Percentiles rank a stretch among this genome's conserved stretches.
These are phyloP conservation scores for Fraxinus quadrangulata DNA, from an alignment of 257 asterid genomes.

Conservation along the genomic window DNA sequence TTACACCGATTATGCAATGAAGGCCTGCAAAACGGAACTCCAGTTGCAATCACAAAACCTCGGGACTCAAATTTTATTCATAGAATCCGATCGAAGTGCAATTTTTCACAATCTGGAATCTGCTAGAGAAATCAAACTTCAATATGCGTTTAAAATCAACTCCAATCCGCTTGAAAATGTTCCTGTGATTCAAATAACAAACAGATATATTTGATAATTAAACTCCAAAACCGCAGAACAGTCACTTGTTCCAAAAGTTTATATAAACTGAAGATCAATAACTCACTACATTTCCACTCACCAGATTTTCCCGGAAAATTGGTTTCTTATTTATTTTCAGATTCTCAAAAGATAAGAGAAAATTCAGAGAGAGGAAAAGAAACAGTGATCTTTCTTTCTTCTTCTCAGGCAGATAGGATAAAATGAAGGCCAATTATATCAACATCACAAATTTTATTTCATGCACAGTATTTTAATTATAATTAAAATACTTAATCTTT, in stretches of 20 bases:
- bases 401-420: too few relatives aligned
- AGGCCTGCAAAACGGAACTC: conserved; percentile 3
- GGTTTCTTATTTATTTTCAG: neutral
- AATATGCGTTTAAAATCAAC: conserved; percentile 19
- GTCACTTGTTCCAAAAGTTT: neutral
- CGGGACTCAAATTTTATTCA: conserved; percentile 17
- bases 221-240: conserved; percentile 18
- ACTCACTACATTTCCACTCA: conserved; percentile 45
- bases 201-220: neutral
- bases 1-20: neutral
- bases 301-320: conserved; percentile 20
- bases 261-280: conserved; percentile 5
- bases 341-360: conserved; percentile 19
- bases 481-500: too few relatives aligned
- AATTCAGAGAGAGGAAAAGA: conserved; percentile 22
- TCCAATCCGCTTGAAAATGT: conserved; percentile 17
- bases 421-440: too few relatives aligned
- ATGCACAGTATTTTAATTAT: too few relatives aligned
- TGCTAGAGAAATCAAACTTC: conserved; percentile 22
- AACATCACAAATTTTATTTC: too few relatives aligned
- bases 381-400: conserved; percentile 4
- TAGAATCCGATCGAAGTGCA: conserved; percentile 27
- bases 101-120: conserved; percentile 20
- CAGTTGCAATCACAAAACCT: conserved; percentile 27
- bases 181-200: conserved; percentile 23